These are phyloP conservation scores for Rostrohypoxylon terebratum DNA, from an alignment of 495 filamentous ascomycete species.

Conservation along the genomic window DNA sequence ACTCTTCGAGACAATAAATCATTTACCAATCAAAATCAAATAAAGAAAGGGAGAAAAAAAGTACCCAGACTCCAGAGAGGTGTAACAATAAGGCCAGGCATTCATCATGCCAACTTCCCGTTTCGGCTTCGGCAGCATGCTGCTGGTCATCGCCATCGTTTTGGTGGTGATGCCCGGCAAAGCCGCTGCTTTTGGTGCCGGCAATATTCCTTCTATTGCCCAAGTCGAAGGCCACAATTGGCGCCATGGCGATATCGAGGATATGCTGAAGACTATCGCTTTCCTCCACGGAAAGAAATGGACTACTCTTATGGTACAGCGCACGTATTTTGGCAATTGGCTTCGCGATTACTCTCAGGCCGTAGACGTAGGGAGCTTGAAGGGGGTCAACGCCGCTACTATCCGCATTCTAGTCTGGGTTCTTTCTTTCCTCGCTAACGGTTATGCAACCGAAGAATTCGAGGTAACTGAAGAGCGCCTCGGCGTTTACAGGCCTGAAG, in stretches of 20 bases:
- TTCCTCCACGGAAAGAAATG: conserved; percentile 94
- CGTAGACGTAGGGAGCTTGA: conserved; percentile 90
- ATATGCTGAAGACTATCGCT: conserved; percentile 88
- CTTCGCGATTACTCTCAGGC: conserved; percentile 85
- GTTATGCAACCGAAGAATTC: conserved; percentile 96
- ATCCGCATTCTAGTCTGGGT: conserved; percentile 93
- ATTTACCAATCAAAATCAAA: not conserved
- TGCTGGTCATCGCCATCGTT: conserved; percentile 62
- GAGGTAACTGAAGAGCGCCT: conserved; percentile 93
- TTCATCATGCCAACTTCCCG: conserved; percentile 55
- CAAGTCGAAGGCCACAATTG: conserved; percentile 95
- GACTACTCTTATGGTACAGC: conserved; percentile 88
- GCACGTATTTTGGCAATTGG: conserved; percentile 93
- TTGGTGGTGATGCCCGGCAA: conserved; percentile 73
- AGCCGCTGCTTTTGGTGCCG: conserved; percentile 87
- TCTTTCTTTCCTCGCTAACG: conserved; percentile 90
- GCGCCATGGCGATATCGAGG: conserved; percentile 95
- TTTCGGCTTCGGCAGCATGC: conserved; percentile 54
- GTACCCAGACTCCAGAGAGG: too few relatives aligned
- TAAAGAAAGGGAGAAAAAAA: not conserved
- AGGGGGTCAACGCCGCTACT: conserved; percentile 87
- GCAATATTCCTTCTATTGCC: conserved; percentile 94
- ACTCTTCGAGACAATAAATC: not conserved
- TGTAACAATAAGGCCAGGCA: not conserved
- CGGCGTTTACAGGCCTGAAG: conserved; percentile 93